Conservation (phyloP, 2,329 filamentous ascomycete genomes). For the Apiospora arundinis region DNA sequence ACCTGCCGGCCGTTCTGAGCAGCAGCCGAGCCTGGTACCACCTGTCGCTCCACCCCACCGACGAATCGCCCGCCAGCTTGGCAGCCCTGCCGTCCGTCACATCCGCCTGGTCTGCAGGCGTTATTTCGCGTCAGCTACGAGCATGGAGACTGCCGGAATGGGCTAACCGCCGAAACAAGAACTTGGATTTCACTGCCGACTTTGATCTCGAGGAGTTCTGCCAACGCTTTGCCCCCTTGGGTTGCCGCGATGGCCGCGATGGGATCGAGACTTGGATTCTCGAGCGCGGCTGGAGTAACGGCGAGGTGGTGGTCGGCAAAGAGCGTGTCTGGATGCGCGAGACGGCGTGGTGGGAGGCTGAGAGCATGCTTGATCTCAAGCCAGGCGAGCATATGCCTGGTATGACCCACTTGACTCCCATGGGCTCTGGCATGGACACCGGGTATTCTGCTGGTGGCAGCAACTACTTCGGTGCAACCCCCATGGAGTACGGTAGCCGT, state of each 20-base stretch:
- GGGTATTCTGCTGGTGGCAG: slow-evolving; percentile 72
- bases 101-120: slow-evolving; percentile 91
- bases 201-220: slow-evolving; percentile 95
- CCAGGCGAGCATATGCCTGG: slow-evolving; percentile 51
- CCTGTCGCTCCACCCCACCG: slow-evolving; percentile 87
- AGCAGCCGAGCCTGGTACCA: slow-evolving; percentile 97
- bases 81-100: slow-evolving; percentile 74
- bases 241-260: slow-evolving; percentile 88
- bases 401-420: slow-evolving; percentile 42
- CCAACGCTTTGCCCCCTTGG: slow-evolving; percentile 79
- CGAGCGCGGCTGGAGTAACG: slow-evolving; percentile 97
- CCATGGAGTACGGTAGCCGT: slow-evolving; percentile 67
- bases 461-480: slow-evolving; percentile 72
- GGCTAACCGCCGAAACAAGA: slow-evolving; percentile 91
- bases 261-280: slow-evolving; percentile 94
- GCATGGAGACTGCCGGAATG: slow-evolving; percentile 95
- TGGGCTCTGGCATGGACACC: slow-evolving; percentile 68
- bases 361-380: slow-evolving; percentile 93
- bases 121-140: slow-evolving; percentile 89
- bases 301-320: slow-evolving; percentile 88
- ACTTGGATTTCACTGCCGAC: slow-evolving; percentile 94
- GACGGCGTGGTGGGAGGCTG: slow-evolving; percentile 95
- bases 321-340: slow-evolving; percentile 97
- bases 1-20: slow-evolving; percentile 74
- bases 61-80: slow-evolving; percentile 78